Evolutionary conservation across 257 asterid genomes (phyloP).

Genomic region (Orobanche coerulescens): DNA sequence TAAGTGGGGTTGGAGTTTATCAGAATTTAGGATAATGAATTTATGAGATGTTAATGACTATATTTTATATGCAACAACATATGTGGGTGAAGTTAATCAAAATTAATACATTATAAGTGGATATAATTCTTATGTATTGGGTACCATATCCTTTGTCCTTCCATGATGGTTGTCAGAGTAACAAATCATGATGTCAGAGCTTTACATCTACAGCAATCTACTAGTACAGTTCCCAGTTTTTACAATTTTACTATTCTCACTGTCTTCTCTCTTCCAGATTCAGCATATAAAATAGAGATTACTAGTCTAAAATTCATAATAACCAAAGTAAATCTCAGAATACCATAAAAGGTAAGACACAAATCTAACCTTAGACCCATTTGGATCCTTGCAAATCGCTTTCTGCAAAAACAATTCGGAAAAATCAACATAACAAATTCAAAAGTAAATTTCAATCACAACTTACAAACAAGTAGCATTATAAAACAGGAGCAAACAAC

Average conservation of each 20-base stretch:
- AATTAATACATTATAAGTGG: not conserved
- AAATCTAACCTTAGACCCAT: conserved; percentile 57
- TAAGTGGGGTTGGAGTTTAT: not conserved
- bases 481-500: not conserved
- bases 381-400: conserved; percentile 75
- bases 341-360: conserved; percentile 1
- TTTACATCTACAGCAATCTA: not conserved
- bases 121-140: not conserved
- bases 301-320: conserved; percentile 1
- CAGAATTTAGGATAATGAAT: not conserved
- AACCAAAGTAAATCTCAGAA: not conserved
- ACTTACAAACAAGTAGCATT: not conserved
- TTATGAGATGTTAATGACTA: too few relatives aligned
- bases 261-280: conserved; percentile 11
- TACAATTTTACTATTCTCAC: not conserved
- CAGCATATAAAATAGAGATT: conserved; percentile 13
- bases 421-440: conserved; percentile 18
- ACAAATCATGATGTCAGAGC: not conserved
- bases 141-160: not conserved
- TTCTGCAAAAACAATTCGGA: conserved; percentile 44
- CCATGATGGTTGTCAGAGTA: not conserved
- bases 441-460: conserved; percentile 8
- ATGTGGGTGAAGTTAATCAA: too few relatives aligned
- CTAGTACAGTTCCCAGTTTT: not conserved
- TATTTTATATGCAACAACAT: too few relatives aligned